Base-by-base conservation (phyloP, 805 yeast species). In the Candida palmyrensis region DNA sequence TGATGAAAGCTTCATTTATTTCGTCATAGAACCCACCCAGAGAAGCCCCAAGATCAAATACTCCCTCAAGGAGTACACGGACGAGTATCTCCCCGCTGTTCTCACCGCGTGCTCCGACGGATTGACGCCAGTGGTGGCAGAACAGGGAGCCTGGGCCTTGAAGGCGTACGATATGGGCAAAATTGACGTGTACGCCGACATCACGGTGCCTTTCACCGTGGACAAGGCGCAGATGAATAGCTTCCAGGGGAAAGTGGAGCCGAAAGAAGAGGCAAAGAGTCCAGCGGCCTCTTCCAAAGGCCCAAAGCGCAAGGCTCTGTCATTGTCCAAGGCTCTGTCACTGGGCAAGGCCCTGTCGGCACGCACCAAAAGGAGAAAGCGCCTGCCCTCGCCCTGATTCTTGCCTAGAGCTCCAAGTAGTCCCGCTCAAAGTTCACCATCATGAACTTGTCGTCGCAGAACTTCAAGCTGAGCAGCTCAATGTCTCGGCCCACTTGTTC, bases 1-100 rank as follows among this genome's bases (percentile, higher is more conserved):
- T 27, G 77, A 71, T 38, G 75, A 70, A 45, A 54, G 66, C n/a
- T 70, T 59, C 38, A 41, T 53, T 33, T 59, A 57, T 43, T 58
- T 43, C 29, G 57, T 62, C 20, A 48, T 56, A 3, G 58, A 53
- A 9, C 39, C 48, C 12, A 18, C 4, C 4, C 39, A 50, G 16
- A 47, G 51, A 7, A 49, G 30, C 3, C 27, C 55, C 30, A 59
- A 62, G 27, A 59, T 69, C 21, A 70, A 68, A 44, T 69, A 68
- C 41, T 62, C 50, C 23, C 40, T 53, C 13, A 63, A 60, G 33
- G 76, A 69, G 45, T 70, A 68, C 33, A 38, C 53, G 7, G 65
- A 62, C 3, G 59, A 63, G 31, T 55, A 50, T 17, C 38, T 68
- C 14, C 51, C 51, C 3, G 43, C 41, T 5, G 42, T 53, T 9